Base-by-base conservation (phyloP, 1,139 yeast species). In the Meyerozyma athensensis region DNA sequence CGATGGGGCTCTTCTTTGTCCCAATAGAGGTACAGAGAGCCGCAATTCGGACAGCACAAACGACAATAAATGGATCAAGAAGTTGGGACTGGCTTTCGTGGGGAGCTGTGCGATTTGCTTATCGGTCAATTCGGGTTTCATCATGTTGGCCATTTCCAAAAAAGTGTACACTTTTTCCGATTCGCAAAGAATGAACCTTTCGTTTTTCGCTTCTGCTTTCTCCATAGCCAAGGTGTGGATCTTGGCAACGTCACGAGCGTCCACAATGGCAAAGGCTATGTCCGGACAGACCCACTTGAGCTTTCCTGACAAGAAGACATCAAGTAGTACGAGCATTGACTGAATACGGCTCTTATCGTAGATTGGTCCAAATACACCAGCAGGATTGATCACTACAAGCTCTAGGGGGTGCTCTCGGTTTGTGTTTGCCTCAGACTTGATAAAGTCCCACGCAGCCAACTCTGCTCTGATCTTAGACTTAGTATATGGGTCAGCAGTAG, bases 171-270 rank as follows among this genome's bases (percentile, higher is more conserved):
- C 28, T 17, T 24, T 10, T 7, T 24, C 28, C 13, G 28, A 10
- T 10, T 24, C 28, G 28, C 28, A 12, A 18, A 62, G 35, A 13
- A 64, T 39, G 20, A 66, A 52, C 46, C 75, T 56, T 35, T 59
- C 36, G 16, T 54, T 53, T n/a, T 45, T 37, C 12, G 60, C 49
- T 5, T 48, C 50, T 12, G 49, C 52, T 24, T 46, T 49, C 42
- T 66, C 65, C 41, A 74, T 55, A 9, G 44, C 40, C 17, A 13
- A 24, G 10, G 39, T 30, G 23, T 42, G 42, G 7, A 36, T 34
- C 18, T 30, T 32, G 14, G 43, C 44, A 13, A 38, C 38, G 9
- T 42, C 44, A 9, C 44, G 23, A 7, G 39, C 44, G 16, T 42
- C 43, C 5, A 39, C 37, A 7, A 28, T 28, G 4, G 20, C 32